phyloP scores from a whole-genome alignment of 192 early-diverging fungal genomes.

The Powellomyces hirtus region DNA sequence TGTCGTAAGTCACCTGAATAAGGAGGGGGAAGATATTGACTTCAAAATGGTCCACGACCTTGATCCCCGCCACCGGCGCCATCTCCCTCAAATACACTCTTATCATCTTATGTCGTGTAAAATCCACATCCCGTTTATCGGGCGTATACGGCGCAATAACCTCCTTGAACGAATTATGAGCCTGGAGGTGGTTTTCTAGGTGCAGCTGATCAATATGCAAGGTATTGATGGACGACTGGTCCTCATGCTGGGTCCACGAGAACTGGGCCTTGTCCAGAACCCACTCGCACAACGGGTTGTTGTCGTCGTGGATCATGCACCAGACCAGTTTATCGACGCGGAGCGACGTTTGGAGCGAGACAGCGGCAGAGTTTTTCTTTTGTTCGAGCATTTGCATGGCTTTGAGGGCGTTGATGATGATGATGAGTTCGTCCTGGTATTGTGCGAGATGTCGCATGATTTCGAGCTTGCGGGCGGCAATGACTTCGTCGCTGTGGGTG shows the following conservation, averaged over 20 bases:
- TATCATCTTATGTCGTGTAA: conserved; percentile 83
- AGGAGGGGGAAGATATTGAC: conserved; percentile 79
- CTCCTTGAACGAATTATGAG: conserved; percentile 34
- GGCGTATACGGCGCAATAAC: conserved; percentile 43
- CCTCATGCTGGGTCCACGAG: conserved; percentile 74
- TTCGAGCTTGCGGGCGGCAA: conserved; percentile 19
- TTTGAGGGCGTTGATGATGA: conserved; percentile 70
- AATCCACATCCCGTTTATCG: conserved; percentile 58
- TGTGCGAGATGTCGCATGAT: conserved; percentile 33
- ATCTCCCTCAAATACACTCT: conserved; percentile 75
- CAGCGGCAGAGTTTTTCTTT: conserved; percentile 53
- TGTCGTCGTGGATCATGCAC: conserved; percentile 70
- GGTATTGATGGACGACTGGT: conserved; percentile 70
- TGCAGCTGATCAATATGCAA: conserved; percentile 73
- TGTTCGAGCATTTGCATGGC: conserved; percentile 45
- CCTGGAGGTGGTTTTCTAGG: conserved; percentile 58
- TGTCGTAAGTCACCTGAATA: conserved; percentile 78
- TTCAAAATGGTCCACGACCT: conserved; percentile 88
- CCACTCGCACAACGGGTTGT: conserved; percentile 70
- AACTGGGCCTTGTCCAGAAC: conserved; percentile 63
- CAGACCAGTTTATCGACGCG: conserved; percentile 64
- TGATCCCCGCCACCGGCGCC: conserved; percentile 88
- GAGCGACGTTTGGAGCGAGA: conserved; percentile 58
- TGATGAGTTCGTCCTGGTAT: conserved; percentile 63
- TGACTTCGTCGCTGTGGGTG: background rate